These are phyloP conservation scores for Suhomyces pyralidae DNA, from an alignment of 805 yeast species.

Conservation along the genomic window DNA sequence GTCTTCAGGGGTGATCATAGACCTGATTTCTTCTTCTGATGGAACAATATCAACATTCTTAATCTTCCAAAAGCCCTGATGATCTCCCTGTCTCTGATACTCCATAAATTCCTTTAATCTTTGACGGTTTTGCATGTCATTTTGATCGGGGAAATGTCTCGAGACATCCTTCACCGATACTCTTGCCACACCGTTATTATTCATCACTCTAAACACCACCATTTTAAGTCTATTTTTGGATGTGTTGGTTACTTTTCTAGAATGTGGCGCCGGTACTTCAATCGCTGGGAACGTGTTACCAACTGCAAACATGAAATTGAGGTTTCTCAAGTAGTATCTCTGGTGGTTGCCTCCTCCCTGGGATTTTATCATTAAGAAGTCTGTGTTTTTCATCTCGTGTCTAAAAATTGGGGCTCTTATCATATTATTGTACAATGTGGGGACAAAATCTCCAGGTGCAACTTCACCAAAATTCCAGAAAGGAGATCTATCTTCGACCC, in stretches of 20 bases:
- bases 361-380: conserved; percentile 75
- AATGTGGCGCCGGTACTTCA: conserved; percentile 96
- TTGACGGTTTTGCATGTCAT: conserved; percentile 95
- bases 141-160: conserved; percentile 92
- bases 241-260: conserved; percentile 91
- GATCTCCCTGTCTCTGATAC: conserved; percentile 89
- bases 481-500: conserved; percentile 95
- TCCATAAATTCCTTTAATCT: conserved; percentile 97
- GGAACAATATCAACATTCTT: conserved; percentile 62
- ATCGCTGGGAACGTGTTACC: conserved; percentile 93
- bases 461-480: conserved; percentile 99
- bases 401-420: conserved; percentile 88
- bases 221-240: conserved; percentile 86
- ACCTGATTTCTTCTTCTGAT: conserved; percentile 67
- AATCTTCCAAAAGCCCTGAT: conserved; percentile 93
- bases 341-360: conserved; percentile 76
- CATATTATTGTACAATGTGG: conserved; percentile 89
- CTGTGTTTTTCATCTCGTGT: conserved; percentile 76
- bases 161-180: conserved; percentile 84
- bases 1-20: conserved; percentile 93
- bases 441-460: conserved; percentile 89
- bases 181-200: conserved; percentile 68
- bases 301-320: conserved; percentile 75
- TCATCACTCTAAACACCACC: conserved; percentile 87
- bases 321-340: conserved; percentile 62